These are phyloP conservation scores for Rhodotorula sp. DNA, from an alignment of 1,284 basidiomycete genomes.

Conservation along the genomic window DNA sequence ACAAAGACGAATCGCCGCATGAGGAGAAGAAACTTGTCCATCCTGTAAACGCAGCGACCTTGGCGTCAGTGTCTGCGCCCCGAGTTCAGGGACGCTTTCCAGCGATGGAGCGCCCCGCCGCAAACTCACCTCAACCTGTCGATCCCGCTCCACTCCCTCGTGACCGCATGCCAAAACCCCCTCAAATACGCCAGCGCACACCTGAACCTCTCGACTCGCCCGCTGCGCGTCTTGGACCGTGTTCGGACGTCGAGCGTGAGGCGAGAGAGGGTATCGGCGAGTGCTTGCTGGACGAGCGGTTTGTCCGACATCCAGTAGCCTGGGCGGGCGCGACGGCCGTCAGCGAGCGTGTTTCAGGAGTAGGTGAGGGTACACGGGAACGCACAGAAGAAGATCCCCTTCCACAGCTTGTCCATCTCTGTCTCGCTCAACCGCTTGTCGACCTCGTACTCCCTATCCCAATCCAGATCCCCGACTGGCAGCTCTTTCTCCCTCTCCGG, in stretches of 20 bases:
- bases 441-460: conserved; percentile 37
- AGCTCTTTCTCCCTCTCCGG: conserved; percentile 27
- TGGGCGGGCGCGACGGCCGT: conserved; percentile 45
- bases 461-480: conserved; percentile 34
- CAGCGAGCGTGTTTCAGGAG: background rate
- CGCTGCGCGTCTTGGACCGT: conserved; percentile 39
- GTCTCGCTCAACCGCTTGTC: conserved; percentile 56
- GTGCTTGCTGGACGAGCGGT: conserved; percentile 87
- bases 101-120: background rate
- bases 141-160: conserved; percentile 87
- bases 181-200: conserved; percentile 73
- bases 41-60: conserved; percentile 54
- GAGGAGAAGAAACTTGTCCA: conserved; percentile 97
- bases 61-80: too few species aligned
- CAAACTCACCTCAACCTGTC: conserved; percentile 73
- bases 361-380: conserved; percentile 18
- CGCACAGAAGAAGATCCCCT: conserved; percentile 94
- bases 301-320: conserved; percentile 99
- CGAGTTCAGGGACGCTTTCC: background rate
- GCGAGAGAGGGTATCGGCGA: conserved; percentile 81
- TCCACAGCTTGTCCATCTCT: conserved; percentile 94
- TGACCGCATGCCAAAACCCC: conserved; percentile 86
- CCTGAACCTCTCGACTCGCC: conserved; percentile 35
- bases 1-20: conserved; percentile 83
- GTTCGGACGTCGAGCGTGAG: conserved; percentile 65